Evolutionary conservation across 768 basidiomycete genomes (phyloP), one percentile per base, ranked within the genome.

Genomic region (Hortiboletus flavorubellus): DNA sequence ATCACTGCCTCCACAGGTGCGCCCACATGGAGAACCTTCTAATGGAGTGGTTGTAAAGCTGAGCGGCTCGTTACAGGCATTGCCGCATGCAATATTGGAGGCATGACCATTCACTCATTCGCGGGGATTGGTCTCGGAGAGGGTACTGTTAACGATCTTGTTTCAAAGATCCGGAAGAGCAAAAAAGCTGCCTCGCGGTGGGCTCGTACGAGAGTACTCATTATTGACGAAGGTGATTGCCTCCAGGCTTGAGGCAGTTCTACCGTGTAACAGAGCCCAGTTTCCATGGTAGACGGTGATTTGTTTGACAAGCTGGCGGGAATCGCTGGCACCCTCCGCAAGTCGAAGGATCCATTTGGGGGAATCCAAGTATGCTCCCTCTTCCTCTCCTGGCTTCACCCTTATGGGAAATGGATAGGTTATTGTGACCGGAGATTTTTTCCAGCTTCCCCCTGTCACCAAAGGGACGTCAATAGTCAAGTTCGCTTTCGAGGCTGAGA

Each of bases 41-140:
- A 2, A 34, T 15, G 15, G 16, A 29, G 21, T 23, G 23, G 31
- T 46, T 8, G 29, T 52, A 46, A 55, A 10, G 23, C 34, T 31
- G 35, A 57, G 43, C 40, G 30, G 35, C 42, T 26, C 31, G 15
- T 53, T 31, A 29, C 54, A 87, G 89, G 89, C 42, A 97, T 98
- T 62, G 96, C 96, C 8, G 96, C 96, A 6, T 97, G 94, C 70
- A 98, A 99, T 62, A 94, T 99, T 47, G 96, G 96, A 10, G 96
- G 97, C 39, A 83, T 91, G 23, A 98, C 96, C 0, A 81, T 98
- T 35, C 96, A 99, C 68, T 95, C 92, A 0, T 99, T 97, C 67
- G 85, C 89, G n/a, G 95, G 96, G 0, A 89, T 96, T 55, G 96
- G 96, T 0, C 72, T 97, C 1, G 96, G 91, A 2, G 71, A 79